Evolutionary conservation across 2,329 filamentous ascomycete species (phyloP).

Genomic region (Talaromyces sp.): DNA sequence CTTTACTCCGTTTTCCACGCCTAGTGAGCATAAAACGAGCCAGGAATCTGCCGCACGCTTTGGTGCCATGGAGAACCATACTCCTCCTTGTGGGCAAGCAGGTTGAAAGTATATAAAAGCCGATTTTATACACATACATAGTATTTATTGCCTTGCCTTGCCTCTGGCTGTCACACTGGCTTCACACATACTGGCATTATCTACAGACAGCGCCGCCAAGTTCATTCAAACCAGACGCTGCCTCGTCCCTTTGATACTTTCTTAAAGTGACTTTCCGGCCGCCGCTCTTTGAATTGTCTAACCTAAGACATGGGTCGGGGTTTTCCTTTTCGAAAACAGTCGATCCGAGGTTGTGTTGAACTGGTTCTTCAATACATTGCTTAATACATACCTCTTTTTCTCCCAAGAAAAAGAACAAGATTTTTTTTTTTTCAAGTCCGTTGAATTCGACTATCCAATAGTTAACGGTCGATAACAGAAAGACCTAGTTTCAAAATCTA

Average conservation of each 20-base stretch:
- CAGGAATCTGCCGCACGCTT: constrained; percentile 28
- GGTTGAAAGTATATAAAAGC: constrained; percentile 29
- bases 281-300: background rate
- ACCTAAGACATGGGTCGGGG: background rate
- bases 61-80: constrained; percentile 40
- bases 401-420: background rate
- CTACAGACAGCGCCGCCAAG: background rate
- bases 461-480: too few species aligned
- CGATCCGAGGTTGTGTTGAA: background rate
- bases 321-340: background rate
- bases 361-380: background rate
- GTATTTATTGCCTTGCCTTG: background rate
- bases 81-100: constrained; percentile 44
- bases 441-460: background rate
- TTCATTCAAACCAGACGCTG: background rate
- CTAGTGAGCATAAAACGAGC: constrained; percentile 16
- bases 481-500: too few species aligned
- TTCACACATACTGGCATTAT: background rate
- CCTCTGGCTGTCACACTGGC: background rate
- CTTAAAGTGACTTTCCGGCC: background rate
- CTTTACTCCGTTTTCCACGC: constrained; percentile 13
- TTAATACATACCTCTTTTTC: background rate
- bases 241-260: background rate
- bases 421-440: background rate
- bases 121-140: background rate